phyloP scores from a whole-genome alignment of 164 flowering plant species.

The Paratinospora sagittata region DNA sequence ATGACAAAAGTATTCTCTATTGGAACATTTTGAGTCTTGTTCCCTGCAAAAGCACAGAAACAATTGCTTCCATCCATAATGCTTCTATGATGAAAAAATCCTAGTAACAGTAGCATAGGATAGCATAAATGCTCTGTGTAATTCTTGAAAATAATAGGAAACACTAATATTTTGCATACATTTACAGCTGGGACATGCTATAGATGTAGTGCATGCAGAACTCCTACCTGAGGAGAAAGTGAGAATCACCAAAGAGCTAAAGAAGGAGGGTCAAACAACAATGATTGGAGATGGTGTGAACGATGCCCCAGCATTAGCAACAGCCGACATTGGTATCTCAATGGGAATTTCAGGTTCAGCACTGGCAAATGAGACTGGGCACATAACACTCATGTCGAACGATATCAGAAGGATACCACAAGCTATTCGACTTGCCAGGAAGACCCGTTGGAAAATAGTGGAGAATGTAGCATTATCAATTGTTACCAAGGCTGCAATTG shows the following conservation, averaged over 20 bases:
- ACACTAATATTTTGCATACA: background rate
- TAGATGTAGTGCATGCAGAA: constrained; percentile 67
- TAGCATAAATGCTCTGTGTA: no score
- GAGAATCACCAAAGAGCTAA: constrained; percentile 40
- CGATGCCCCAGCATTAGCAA: constrained; percentile 89
- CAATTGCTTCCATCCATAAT: no score
- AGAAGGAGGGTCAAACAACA: constrained; percentile 53
- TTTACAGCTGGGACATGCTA: constrained; percentile 54
- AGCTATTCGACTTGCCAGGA: constrained; percentile 48
- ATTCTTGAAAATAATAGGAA: background rate
- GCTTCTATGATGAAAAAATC: no score
- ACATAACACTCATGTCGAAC: constrained; percentile 79
- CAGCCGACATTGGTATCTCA: constrained; percentile 86
- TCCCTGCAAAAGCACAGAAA: no score
- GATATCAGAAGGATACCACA: constrained; percentile 69
- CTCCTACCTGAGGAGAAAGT: constrained; percentile 90
- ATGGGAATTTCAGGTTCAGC: constrained; percentile 97
- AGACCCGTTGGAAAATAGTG: constrained; percentile 41
- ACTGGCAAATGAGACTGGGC: constrained; percentile 76
- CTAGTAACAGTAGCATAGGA: background rate
- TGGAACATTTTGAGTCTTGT: no score
- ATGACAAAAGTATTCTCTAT: no score
- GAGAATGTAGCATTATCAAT: constrained; percentile 62
- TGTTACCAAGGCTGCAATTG: constrained; percentile 51
- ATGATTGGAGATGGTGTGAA: constrained; percentile 96